phyloP scores from a whole-genome alignment of 1,284 basidiomycete genomes.

The Singerocomus inundabilis region DNA sequence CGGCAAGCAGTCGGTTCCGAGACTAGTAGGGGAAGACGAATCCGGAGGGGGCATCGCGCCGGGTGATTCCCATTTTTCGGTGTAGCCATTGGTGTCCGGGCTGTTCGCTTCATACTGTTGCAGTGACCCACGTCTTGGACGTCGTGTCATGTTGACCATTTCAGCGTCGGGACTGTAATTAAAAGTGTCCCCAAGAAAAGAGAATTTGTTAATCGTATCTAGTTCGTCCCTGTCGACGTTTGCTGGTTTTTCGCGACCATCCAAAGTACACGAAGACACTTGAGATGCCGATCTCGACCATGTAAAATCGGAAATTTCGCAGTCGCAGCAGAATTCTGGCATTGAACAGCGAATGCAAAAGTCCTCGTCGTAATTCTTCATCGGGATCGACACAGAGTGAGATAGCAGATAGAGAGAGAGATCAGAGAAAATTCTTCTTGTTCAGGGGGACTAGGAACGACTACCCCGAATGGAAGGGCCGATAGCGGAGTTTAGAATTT shows the following conservation, averaged over 20 bases:
- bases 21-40: conserved; percentile 23
- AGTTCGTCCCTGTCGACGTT: neutral
- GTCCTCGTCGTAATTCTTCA: conserved; percentile 5
- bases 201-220: neutral
- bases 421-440: neutral
- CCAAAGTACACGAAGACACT: neutral
- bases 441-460: neutral
- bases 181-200: neutral
- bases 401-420: neutral
- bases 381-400: neutral
- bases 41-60: conserved; percentile 16
- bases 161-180: conserved; percentile 2
- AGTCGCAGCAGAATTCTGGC: conserved; percentile 2
- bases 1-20: neutral
- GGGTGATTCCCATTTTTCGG: conserved; percentile 10
- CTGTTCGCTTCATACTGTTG: conserved; percentile 2
- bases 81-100: conserved; percentile 4
- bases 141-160: neutral
- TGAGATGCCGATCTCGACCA: conserved; percentile 14
- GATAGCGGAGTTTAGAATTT: neutral
- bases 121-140: neutral
- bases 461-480: conserved; percentile 7
- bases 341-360: conserved; percentile 13
- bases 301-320: conserved; percentile 2
- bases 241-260: neutral